Evolutionary conservation across 108 stramenopile species (phyloP).

Genomic region (Nitzschia palea): DNA sequence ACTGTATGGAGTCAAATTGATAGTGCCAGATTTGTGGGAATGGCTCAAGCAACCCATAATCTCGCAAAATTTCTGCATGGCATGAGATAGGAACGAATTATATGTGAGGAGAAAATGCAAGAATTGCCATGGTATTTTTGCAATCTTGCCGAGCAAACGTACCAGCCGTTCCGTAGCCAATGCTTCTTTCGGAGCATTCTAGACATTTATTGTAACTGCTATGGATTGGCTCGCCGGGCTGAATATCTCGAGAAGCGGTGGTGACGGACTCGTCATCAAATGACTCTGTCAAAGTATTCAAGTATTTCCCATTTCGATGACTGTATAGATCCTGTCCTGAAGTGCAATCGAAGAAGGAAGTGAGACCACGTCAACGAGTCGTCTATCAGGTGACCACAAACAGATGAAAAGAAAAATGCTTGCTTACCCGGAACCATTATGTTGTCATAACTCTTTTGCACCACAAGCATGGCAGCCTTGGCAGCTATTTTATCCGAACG

Average conservation of each 20-base stretch:
- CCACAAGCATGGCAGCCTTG: slow-evolving; percentile 48
- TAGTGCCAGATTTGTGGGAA: slow-evolving; percentile 32
- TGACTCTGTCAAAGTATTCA: too few species aligned
- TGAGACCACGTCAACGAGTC: too few species aligned
- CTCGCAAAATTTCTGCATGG: slow-evolving; percentile 36
- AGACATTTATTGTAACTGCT: slow-evolving; percentile 57
- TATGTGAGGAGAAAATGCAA: not conserved
- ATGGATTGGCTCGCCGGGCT: slow-evolving; percentile 54
- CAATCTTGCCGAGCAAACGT: not conserved
- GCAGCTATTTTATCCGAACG: slow-evolving; percentile 21
- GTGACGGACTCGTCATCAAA: not conserved
- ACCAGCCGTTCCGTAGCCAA: slow-evolving; percentile 24
- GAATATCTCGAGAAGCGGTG: slow-evolving; percentile 33
- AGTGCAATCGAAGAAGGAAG: slow-evolving; percentile 50
- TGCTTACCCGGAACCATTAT: slow-evolving; percentile 53
- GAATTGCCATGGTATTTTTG: not conserved
- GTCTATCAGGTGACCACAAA: too few species aligned
- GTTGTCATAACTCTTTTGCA: slow-evolving; percentile 41
- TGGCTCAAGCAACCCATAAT: slow-evolving; percentile 39
- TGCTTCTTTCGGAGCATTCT: slow-evolving; percentile 29
- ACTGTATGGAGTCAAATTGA: not conserved
- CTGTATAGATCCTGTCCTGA: slow-evolving; percentile 59
- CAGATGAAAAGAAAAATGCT: too few species aligned
- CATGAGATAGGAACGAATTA: slow-evolving; percentile 4
- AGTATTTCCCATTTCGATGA: slow-evolving; percentile 46